phyloP scores from a whole-genome alignment of 495 filamentous ascomycete species.

The Chaetomium cochliodes region DNA sequence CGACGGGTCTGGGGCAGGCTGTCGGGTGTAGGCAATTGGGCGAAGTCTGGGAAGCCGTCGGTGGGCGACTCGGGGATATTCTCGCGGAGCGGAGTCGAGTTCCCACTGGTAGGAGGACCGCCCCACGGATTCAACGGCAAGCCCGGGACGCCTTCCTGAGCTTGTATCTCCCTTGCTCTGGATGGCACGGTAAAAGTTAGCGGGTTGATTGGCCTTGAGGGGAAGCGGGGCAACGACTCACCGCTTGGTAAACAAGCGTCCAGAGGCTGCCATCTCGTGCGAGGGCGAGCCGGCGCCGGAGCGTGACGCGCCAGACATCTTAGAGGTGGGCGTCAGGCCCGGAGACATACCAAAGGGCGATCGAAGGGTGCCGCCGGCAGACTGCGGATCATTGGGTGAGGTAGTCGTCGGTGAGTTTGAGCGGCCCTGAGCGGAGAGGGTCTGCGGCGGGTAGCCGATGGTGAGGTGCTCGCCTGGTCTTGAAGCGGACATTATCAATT shows the following conservation, averaged over 20 bases:
- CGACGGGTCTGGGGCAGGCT: conserved; percentile 60
- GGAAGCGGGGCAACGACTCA: conserved; percentile 47
- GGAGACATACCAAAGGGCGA: conserved; percentile 72
- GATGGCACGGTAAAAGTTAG: conserved; percentile 18
- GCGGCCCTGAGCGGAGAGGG: conserved; percentile 60
- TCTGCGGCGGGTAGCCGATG: conserved; percentile 66
- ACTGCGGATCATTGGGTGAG: conserved; percentile 76
- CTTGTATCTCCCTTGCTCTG: conserved; percentile 94
- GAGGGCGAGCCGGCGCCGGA: conserved; percentile 95
- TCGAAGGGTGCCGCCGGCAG: conserved; percentile 63
- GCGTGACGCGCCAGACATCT: conserved; percentile 71
- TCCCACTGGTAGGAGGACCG: conserved; percentile 83
- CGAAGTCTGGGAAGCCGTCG: conserved; percentile 91
- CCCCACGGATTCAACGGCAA: conserved; percentile 86
- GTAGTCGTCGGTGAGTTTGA: conserved; percentile 86
- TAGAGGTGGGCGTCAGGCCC: conserved; percentile 60
- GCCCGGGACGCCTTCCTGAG: conserved; percentile 76
- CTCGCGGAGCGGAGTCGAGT: conserved; percentile 93
- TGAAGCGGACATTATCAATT: conserved; percentile 94
- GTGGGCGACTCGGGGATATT: conserved; percentile 97
- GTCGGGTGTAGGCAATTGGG: conserved; percentile 59
- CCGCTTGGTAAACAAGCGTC: conserved; percentile 85
- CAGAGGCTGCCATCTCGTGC: conserved; percentile 74
- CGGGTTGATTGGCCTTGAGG: conserved; percentile 25
- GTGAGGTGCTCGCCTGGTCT: conserved; percentile 71